Percentiles rank a stretch among this genome's conserved stretches.
Conservation (phyloP, 441 rosid genomes). For the Populus hybrid region DNA sequence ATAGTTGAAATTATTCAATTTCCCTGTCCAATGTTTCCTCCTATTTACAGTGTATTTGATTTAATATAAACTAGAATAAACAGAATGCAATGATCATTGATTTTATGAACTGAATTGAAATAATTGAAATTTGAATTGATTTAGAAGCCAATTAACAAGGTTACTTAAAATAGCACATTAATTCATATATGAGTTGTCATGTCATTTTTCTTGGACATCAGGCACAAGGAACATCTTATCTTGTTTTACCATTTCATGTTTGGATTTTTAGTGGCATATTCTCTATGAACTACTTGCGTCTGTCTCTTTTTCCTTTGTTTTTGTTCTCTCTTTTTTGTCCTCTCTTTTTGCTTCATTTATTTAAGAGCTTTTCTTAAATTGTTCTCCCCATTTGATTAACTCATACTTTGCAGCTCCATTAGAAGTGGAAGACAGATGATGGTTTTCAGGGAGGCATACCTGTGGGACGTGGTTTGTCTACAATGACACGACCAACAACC, state of each 20-base stretch:
- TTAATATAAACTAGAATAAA: too few species aligned
- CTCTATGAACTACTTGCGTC: too few species aligned
- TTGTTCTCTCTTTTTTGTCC: too few species aligned
- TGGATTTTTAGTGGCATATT: neutral
- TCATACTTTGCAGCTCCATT: slow-evolving; percentile 39
- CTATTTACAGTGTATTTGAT: neutral
- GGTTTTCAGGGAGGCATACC: slow-evolving; percentile 64
- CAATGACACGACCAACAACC: slow-evolving; percentile 91
- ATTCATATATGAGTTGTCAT: neutral
- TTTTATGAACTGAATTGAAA: too few species aligned
- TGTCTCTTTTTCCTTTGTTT: too few species aligned
- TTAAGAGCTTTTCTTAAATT: neutral
- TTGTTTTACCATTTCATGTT: neutral
- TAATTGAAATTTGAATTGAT: too few species aligned
- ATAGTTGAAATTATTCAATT: neutral
- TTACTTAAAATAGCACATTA: neutral
- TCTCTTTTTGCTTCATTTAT: neutral
- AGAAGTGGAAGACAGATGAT: slow-evolving; percentile 59
- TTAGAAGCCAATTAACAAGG: too few species aligned
- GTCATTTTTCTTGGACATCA: neutral
- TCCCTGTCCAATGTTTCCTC: neutral
- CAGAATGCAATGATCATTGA: too few species aligned
- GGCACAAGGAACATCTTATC: too few species aligned
- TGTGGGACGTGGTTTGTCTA: slow-evolving; percentile 84
- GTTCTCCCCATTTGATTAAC: neutral